Percentiles rank a stretch among this genome's conserved stretches.
Conservation (phyloP, 352 stramenopile genomes). For the Globisporangium nagaii region DNA sequence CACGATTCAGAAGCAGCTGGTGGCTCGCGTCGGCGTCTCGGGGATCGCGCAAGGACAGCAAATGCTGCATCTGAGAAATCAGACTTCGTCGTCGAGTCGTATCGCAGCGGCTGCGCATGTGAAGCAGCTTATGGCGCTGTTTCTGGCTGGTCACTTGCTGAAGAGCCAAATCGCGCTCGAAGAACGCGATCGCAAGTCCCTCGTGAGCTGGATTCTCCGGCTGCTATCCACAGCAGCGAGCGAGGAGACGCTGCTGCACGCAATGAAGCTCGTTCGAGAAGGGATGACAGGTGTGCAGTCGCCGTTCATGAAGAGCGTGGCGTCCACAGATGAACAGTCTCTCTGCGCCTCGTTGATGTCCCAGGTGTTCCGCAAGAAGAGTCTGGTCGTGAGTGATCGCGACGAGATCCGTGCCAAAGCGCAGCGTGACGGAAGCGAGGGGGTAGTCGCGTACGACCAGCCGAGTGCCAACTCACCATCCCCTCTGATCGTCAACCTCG, state of each 20-base stretch:
- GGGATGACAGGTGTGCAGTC: constrained; percentile 21
- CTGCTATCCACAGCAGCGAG: constrained; percentile 53
- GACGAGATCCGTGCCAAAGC: constrained; percentile 4
- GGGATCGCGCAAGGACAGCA: constrained; percentile 15
- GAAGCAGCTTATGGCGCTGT: constrained; percentile 78
- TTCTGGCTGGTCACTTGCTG: constrained; percentile 62
- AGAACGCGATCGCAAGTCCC: constrained; percentile 45
- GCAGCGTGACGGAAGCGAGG: constrained; percentile 11
- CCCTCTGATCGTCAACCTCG: constrained; percentile 27
- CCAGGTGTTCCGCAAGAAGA: constrained; percentile 46
- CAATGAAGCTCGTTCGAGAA: constrained; percentile 51
- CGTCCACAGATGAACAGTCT: constrained; percentile 9
- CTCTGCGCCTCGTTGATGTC: constrained; percentile 19
- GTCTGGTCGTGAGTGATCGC: constrained; percentile 19
- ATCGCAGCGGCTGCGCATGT: constrained; percentile 28
- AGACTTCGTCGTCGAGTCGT: constrained; percentile 9
- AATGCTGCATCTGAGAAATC: constrained; percentile 13
- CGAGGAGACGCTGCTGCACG: constrained; percentile 59
- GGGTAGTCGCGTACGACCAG: constrained; percentile 20
- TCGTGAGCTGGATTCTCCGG: constrained; percentile 63
- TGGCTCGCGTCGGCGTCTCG: constrained; percentile 24
- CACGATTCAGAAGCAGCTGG: constrained; percentile 81
- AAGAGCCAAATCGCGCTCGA: constrained; percentile 49
- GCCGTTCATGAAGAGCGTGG: constrained; percentile 2
- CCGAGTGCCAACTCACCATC: background rate